Base-by-base conservation (phyloP, 768 basidiomycete species). In the Imleria badia region DNA sequence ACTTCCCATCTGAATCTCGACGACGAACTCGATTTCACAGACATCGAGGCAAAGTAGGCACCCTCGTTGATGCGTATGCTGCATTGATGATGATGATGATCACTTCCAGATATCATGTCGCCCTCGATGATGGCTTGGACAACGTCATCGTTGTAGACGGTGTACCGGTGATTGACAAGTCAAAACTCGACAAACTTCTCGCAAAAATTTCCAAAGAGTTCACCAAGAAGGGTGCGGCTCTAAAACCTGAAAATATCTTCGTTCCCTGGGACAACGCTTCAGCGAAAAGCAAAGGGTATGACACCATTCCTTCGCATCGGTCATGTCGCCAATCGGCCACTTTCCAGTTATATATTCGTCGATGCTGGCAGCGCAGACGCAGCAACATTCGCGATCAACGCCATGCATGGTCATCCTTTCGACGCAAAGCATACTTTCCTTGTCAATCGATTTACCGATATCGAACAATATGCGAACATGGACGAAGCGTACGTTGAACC, bases 131-230 rank as follows among this genome's bases (percentile, higher is more conserved):
- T 60, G 82, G 90, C 38, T 83, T 98, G 65, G 97, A 98, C 77
- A 91, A 90, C 67, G 84, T 92, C 52, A 73, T 99, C 49, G 89
- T 98, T 48, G 85, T 98, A 54, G 97, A 98, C 71, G 93, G 94
- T 46, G 80, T 95, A 20, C 97, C 95, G 11, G 70, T 92, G 55
- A 91, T 98, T 69, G 94, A 97, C 67, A 85, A 83, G 63, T 81
- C 83, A 48, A 94, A 94, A 73, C 79, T 86, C 35, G 90, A 92
- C 45, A 90, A 81, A 72, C 81, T 99, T 17, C 66, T 97, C 19
- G 73, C 85, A 34, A 91, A 89, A 69, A 79, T 98, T 31, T 75
- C 83, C 52, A 94, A 94, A 69, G 86, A 91, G 60, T 96, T 98
- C 68, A 78, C 80, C 13, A 85, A 84, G 64, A 91, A 88, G 67